Base-by-base conservation (phyloP, 371 early-diverging fungal species). In the Haplosporangium sp. region DNA sequence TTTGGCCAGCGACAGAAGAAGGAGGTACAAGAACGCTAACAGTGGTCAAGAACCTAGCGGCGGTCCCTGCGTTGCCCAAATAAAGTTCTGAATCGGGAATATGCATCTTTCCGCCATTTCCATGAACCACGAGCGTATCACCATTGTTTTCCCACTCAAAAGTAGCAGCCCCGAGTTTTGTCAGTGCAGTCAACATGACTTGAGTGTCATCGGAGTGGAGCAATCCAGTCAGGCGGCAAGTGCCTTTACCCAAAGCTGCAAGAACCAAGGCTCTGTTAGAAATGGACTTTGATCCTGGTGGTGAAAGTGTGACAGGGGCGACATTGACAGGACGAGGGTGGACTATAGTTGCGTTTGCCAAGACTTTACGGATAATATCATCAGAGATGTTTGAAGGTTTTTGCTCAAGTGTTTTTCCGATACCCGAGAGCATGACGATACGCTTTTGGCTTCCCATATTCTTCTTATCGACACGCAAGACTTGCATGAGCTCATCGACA, bases 11-110 rank as follows among this genome's bases (percentile, higher is more conserved):
- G 27, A 47, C 66, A 7, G 83, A 67, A 1, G 68, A 58, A 1
- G 84, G 73, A 45, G 89, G 89, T 8, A 96, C 92, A 60, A 97
- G 86, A 37, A 95, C 91, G 58, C 92, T 91, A 20, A 97, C 93
- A 0, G 97, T 90, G 6, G 98, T 95, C 68, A 99, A 87, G 89
- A 99, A 99, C 55, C 99, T 94, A 4, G 97, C 92, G 1, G 99
- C 99, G 3, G 99, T 99, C 58, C 99, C 99, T 2, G 99, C 99
- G 77, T 99, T 99, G 59, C 99, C 98, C 50, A 99, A 85, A 84
- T 96, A 99, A 45, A 99, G 83, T 69, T 95, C 96, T 20, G 84
- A 83, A 64, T 85, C 87, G 20, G 98, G 95, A 5, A 93, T 90
- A n/a, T 85, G 84, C 70, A 98, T 84, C 66, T 85, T 85, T 11